Evolutionary conservation across 192 early-diverging fungal genomes (phyloP).

Genomic region (Spizellomyces sp.): DNA sequence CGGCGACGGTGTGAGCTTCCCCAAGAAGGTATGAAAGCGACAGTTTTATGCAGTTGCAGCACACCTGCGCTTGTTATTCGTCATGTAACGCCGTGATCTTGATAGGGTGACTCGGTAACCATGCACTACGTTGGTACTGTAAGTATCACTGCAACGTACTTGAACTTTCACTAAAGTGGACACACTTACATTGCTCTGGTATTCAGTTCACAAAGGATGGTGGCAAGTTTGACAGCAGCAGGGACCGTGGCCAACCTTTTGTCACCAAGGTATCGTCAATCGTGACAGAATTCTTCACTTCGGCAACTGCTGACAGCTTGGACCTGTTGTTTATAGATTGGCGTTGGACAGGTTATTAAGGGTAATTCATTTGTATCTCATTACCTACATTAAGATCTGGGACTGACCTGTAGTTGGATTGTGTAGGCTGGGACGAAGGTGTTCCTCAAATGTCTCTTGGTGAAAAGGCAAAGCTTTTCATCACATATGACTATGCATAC

Average conservation of each 20-base stretch:
- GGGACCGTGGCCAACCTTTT: conserved; percentile 84
- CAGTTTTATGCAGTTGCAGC: too few relatives aligned
- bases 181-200: neutral
- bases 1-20: conserved; percentile 58
- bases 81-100: neutral
- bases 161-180: neutral
- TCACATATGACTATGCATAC: conserved; percentile 51
- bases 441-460: conserved; percentile 94
- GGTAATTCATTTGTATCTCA: conserved; percentile 37
- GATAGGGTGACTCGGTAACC: conserved; percentile 48
- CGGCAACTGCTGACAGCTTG: too few relatives aligned
- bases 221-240: conserved; percentile 84
- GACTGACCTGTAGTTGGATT: neutral
- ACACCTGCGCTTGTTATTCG: too few relatives aligned
- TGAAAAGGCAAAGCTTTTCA: conserved; percentile 81
- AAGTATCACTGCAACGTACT: neutral
- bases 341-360: conserved; percentile 90
- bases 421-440: conserved; percentile 72
- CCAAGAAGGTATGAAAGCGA: conserved; percentile 42
- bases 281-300: neutral
- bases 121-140: conserved; percentile 42
- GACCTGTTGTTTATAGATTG: conserved; percentile 53
- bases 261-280: conserved; percentile 47
- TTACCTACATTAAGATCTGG: too few relatives aligned
- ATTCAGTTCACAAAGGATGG: conserved; percentile 54